Conservation (phyloP, 2,329 filamentous ascomycete species). For the Metarhizium sp. region DNA sequence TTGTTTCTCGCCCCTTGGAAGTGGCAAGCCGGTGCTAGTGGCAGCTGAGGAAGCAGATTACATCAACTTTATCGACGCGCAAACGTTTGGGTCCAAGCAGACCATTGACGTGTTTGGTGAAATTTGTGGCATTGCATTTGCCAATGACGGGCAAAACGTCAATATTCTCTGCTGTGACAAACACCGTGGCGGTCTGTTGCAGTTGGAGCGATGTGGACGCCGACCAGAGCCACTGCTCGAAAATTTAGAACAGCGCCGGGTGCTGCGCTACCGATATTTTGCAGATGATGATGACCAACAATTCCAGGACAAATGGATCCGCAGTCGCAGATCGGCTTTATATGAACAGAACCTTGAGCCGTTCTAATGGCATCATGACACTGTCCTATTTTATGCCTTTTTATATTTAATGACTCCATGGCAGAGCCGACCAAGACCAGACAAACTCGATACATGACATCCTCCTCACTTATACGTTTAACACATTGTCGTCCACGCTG, state of each 20-base stretch:
- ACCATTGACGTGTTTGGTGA: constrained; percentile 67
- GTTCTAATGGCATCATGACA: constrained; percentile 30
- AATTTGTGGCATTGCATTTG: constrained; percentile 58
- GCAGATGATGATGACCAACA: constrained; percentile 5
- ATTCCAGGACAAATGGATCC: constrained; percentile 2
- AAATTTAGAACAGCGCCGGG: constrained; percentile 9
- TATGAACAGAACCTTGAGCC: constrained; percentile 13
- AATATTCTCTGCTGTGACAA: constrained; percentile 58
- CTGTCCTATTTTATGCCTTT: constrained; percentile 14
- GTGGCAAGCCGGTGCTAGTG: constrained; percentile 56
- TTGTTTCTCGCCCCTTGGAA: constrained; percentile 62
- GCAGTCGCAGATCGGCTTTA: constrained; percentile 3
- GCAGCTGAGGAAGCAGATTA: constrained; percentile 70
- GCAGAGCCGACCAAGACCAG: too few relatives aligned
- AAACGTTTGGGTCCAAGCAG: constrained; percentile 56
- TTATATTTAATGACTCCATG: too few relatives aligned
- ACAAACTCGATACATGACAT: too few relatives aligned
- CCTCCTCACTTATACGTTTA: too few relatives aligned
- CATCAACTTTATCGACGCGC: constrained; percentile 60
- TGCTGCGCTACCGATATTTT: background rate
- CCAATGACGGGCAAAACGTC: constrained; percentile 59
- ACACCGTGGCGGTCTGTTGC: constrained; percentile 56
- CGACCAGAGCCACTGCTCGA: constrained; percentile 17
- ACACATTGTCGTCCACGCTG: too few relatives aligned
- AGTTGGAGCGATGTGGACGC: constrained; percentile 41